Evolutionary conservation across 345 rosid genomes (phyloP).

Genomic region (Nephelium lappaceum): DNA sequence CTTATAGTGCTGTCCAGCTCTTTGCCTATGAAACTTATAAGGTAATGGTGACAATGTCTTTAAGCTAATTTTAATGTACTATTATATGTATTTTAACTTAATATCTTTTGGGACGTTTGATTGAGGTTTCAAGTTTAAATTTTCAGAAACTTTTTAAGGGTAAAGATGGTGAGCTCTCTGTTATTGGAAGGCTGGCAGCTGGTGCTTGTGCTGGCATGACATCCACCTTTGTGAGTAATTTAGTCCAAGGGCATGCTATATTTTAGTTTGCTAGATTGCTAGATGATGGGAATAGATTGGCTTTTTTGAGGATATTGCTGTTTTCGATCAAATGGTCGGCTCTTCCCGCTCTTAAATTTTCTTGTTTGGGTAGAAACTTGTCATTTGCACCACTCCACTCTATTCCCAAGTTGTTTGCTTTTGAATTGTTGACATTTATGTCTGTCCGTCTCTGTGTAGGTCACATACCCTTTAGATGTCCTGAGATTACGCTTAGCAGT

Average conservation of each 20-base stretch:
- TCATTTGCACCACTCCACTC: background rate
- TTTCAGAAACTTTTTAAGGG: conserved; percentile 77
- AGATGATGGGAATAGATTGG: background rate
- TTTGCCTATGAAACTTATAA: conserved; percentile 91
- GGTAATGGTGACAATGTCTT: conserved; percentile 40
- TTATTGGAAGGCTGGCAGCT: conserved; percentile 90
- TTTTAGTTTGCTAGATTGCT: background rate
- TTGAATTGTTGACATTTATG: background rate
- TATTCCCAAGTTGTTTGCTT: background rate
- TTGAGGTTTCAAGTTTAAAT: conserved; percentile 33
- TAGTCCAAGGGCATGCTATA: conserved; percentile 8
- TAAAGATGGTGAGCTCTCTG: conserved; percentile 77
- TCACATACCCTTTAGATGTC: conserved; percentile 97
- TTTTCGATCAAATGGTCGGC: background rate
- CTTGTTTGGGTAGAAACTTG: background rate
- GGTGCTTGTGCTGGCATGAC: conserved; percentile 99
- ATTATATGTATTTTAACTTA: background rate
- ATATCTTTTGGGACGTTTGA: conserved; percentile 7
- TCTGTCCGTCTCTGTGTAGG: conserved; percentile 39
- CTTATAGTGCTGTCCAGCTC: conserved; percentile 96
- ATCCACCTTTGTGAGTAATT: conserved; percentile 81
- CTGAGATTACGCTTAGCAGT: conserved; percentile 89
- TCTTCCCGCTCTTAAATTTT: conserved; percentile 1
- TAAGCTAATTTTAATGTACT: background rate
- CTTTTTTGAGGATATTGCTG: conserved; percentile 6